A percentile compares a stretch with the other conserved stretches of the same genome.
These are phyloP conservation scores for Emericellopsis atlantica DNA, from an alignment of 2,329 filamentous ascomycete species.

Conservation along the genomic window DNA sequence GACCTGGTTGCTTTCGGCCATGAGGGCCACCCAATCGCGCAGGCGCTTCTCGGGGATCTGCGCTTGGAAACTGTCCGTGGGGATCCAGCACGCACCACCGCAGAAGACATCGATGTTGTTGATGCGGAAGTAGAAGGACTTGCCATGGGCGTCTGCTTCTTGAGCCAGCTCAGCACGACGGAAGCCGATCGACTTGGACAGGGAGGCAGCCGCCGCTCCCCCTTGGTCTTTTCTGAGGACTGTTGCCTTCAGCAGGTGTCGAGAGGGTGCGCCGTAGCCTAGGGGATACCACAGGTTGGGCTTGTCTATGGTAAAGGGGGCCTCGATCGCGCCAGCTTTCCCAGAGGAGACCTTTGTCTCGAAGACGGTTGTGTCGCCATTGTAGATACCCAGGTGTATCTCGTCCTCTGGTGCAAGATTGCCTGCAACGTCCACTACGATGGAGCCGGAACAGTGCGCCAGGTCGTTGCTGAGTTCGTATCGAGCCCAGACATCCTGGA, in stretches of 20 bases:
- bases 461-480: constrained; percentile 21
- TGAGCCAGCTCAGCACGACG: constrained; percentile 46
- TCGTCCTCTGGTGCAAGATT: constrained; percentile 10
- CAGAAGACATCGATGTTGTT: constrained; percentile 63
- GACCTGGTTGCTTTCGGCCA: constrained; percentile 59
- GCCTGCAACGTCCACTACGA: constrained; percentile 6
- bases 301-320: constrained; percentile 29
- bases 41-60: constrained; percentile 51
- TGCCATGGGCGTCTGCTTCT: constrained; percentile 45
- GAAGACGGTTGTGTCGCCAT: constrained; percentile 6
- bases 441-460: constrained; percentile 7
- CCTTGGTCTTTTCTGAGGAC: constrained; percentile 24
- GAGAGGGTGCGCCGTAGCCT: constrained; percentile 55
- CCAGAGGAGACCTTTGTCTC: not conserved
- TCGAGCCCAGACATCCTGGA: constrained; percentile 44
- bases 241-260: constrained; percentile 52
- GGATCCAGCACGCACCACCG: constrained; percentile 70
- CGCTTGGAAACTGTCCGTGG: constrained; percentile 61
- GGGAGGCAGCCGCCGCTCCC: constrained; percentile 26
- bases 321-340: constrained; percentile 25
- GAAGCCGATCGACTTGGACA: constrained; percentile 50
- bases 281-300: constrained; percentile 61
- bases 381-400: constrained; percentile 13
- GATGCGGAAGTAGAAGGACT: constrained; percentile 61
- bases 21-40: constrained; percentile 55